phyloP scores from a whole-genome alignment of 352 stramenopile genomes.

The Globisporangium cystogenes region DNA sequence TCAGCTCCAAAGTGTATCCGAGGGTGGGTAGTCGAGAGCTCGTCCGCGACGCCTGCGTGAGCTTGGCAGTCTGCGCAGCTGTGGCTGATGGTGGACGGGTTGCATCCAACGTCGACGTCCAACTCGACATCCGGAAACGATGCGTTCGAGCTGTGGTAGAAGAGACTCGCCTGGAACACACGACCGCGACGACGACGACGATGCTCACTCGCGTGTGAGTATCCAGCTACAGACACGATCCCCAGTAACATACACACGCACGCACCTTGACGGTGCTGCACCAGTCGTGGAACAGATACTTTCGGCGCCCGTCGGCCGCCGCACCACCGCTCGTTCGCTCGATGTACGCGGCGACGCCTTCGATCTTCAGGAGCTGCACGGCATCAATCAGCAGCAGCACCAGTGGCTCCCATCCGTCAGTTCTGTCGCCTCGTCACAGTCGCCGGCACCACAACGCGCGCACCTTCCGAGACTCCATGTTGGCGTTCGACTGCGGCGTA shows the following conservation, averaged over 20 bases:
- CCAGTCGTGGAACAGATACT: conserved; percentile 88
- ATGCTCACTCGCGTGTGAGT: neutral
- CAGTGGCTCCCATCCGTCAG: neutral
- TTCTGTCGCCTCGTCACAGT: conserved; percentile 2
- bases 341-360: conserved; percentile 68
- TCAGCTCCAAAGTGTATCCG: conserved; percentile 67
- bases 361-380: conserved; percentile 49
- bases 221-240: too few species aligned
- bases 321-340: conserved; percentile 26
- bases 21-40: conserved; percentile 22
- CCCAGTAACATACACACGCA: too few species aligned
- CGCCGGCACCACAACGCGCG: neutral
- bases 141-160: conserved; percentile 73
- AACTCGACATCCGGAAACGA: conserved; percentile 80
- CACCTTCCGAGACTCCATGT: conserved; percentile 82
- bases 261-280: conserved; percentile 68
- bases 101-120: conserved; percentile 53
- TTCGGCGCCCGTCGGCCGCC: conserved; percentile 18
- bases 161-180: conserved; percentile 53
- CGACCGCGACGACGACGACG: too few species aligned
- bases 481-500: conserved; percentile 63
- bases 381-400: neutral
- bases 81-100: conserved; percentile 16
- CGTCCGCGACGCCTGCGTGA: conserved; percentile 10
- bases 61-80: conserved; percentile 34